Evolutionary conservation across 495 filamentous ascomycete species (phyloP).

Genomic region (Ramalina peruviana): DNA sequence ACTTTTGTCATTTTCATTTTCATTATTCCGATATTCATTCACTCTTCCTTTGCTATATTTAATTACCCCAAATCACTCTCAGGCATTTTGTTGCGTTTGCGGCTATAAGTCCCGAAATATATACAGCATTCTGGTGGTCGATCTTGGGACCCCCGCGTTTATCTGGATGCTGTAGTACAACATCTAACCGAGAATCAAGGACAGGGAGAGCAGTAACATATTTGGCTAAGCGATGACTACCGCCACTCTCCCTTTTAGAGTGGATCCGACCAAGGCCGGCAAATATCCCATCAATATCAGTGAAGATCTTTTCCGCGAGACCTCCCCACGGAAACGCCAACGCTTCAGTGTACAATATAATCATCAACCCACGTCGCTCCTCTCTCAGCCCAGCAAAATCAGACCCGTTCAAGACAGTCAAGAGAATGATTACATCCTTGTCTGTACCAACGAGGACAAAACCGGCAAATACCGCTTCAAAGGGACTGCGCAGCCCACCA

Average conservation of each 20-base stretch:
- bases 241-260: background rate
- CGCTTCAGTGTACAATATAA: slow-evolving; percentile 21
- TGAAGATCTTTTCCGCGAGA: slow-evolving; percentile 10
- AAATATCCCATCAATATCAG: slow-evolving; percentile 10
- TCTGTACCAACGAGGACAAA: slow-evolving; percentile 34
- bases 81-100: too few species aligned
- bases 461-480: slow-evolving; percentile 35
- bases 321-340: slow-evolving; percentile 5
- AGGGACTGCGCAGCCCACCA: slow-evolving; percentile 33
- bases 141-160: too few species aligned
- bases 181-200: too few species aligned
- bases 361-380: slow-evolving; percentile 36
- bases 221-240: slow-evolving; percentile 7
- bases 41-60: too few species aligned
- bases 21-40: too few species aligned
- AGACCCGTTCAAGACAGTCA: slow-evolving; percentile 24
- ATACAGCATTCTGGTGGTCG: too few species aligned
- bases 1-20: too few species aligned
- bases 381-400: slow-evolving; percentile 27
- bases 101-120: too few species aligned
- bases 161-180: too few species aligned
- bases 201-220: background rate
- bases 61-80: too few species aligned
- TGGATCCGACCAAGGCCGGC: slow-evolving; percentile 12
- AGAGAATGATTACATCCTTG: slow-evolving; percentile 33